These are phyloP conservation scores for Vitis cinerea DNA, from an alignment of 164 flowering plant genomes.

Conservation along the genomic window DNA sequence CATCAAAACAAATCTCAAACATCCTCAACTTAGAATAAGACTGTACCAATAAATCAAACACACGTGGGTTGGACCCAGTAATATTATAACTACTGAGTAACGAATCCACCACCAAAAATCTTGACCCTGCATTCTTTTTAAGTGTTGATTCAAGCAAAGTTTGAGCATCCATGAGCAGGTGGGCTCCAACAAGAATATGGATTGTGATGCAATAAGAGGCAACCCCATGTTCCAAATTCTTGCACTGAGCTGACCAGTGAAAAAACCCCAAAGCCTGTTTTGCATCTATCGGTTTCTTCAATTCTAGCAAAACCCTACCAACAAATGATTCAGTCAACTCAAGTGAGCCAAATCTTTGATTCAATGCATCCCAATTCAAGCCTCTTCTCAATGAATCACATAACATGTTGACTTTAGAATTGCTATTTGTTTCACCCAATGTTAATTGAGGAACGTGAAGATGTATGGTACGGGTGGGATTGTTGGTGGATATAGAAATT, in stretches of 20 bases:
- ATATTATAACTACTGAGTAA: conserved; percentile 44
- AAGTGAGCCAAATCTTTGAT: conserved; percentile 25
- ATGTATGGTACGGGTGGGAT: no score
- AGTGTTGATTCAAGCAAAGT: conserved; percentile 61
- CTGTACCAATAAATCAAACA: conserved; percentile 76
- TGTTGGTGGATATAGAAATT: no score
- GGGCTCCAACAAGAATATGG: conserved; percentile 58
- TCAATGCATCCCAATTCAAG: conserved; percentile 50
- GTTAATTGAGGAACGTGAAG: no score
- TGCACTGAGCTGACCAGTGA: conserved; percentile 64
- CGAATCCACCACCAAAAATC: conserved; percentile 37
- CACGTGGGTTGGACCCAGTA: conserved; percentile 40
- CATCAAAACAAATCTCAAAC: conserved; percentile 50
- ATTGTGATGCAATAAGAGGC: conserved; percentile 48
- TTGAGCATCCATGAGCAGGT: conserved; percentile 52
- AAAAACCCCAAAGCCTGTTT: conserved; percentile 68
- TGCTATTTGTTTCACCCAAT: no score
- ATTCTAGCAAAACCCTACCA: conserved; percentile 46
- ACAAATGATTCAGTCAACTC: conserved; percentile 32
- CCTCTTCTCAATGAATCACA: conserved; percentile 45
- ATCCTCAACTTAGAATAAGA: conserved; percentile 68
- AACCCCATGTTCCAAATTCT: conserved; percentile 40
- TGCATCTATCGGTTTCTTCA: conserved; percentile 60
- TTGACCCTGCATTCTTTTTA: conserved; percentile 16
- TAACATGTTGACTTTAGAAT: conserved; percentile 1